Percentiles rank a stretch among this genome's conserved stretches.
Evolutionary conservation across 371 early-diverging fungal species (phyloP).

Genomic region (Funneliformis caledonium): DNA sequence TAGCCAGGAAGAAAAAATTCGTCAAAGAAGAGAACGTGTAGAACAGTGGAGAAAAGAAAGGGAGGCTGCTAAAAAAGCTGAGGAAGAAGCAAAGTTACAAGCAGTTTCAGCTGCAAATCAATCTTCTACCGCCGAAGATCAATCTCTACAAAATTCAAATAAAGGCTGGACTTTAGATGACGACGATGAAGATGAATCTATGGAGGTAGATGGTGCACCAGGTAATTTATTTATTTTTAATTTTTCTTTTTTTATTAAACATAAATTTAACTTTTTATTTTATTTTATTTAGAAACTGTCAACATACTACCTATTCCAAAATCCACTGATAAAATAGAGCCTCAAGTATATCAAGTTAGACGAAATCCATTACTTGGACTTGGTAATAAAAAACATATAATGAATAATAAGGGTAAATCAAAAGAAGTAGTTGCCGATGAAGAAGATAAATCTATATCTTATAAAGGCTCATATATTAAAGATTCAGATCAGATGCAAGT

Average conservation of each 20-base stretch:
- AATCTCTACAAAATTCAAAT: background rate
- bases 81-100: conserved; percentile 46
- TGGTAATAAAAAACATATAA: conserved; percentile 39
- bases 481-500: conserved; percentile 40
- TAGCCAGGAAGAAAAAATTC: conserved; percentile 64
- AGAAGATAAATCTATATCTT: conserved; percentile 50
- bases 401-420: conserved; percentile 44
- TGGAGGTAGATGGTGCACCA: conserved; percentile 41
- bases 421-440: conserved; percentile 47
- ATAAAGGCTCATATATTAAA: conserved; percentile 21
- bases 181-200: conserved; percentile 47
- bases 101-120: conserved; percentile 7
- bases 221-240: background rate
- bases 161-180: conserved; percentile 50
- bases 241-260: background rate
- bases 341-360: conserved; percentile 7
- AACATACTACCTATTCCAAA: conserved; percentile 35
- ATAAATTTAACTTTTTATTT: background rate
- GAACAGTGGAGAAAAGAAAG: conserved; percentile 71
- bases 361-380: conserved; percentile 36
- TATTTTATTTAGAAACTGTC: background rate
- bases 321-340: conserved; percentile 18
- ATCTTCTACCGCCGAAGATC: background rate
- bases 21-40: conserved; percentile 72
- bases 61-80: conserved; percentile 59